phyloP scores from a whole-genome alignment of 768 basidiomycete species.

The Agaricus bisporus region DNA sequence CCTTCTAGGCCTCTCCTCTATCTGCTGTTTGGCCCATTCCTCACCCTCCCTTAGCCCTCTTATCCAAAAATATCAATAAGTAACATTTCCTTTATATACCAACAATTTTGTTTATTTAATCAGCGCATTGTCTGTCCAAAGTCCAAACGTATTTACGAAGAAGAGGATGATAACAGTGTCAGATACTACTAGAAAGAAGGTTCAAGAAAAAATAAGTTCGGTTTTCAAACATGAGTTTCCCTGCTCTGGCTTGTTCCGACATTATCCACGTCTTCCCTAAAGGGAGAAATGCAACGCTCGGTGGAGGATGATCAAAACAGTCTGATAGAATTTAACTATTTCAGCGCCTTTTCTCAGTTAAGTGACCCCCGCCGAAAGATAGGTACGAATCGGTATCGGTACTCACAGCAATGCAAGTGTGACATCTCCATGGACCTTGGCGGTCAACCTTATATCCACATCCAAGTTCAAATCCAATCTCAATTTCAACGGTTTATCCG shows the following conservation, averaged over 20 bases:
- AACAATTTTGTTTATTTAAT: not conserved
- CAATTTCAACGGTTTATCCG: slow-evolving; percentile 18
- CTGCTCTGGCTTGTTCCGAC: too few species aligned
- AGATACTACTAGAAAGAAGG: not conserved
- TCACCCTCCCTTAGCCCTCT: too few species aligned
- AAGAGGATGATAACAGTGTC: not conserved
- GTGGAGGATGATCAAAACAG: not conserved
- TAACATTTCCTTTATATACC: too few species aligned
- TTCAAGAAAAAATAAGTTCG: too few species aligned
- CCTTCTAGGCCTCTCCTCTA: too few species aligned
- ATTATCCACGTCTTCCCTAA: too few species aligned
- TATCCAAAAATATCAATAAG: too few species aligned
- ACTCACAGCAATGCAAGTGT: slow-evolving; percentile 26
- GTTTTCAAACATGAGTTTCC: too few species aligned
- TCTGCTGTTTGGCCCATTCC: too few species aligned
- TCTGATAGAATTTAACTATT: not conserved
- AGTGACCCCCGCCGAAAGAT: not conserved
- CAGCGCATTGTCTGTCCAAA: not conserved
- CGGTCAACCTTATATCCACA: slow-evolving; percentile 27
- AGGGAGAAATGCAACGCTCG: too few species aligned
- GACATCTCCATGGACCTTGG: slow-evolving; percentile 26
- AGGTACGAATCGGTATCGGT: not conserved
- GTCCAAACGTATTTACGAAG: not conserved
- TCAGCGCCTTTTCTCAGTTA: slow-evolving; percentile 11
- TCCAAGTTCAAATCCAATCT: slow-evolving; percentile 28